Base-by-base conservation (phyloP, 1,284 basidiomycete species). In the Lignosus rhinocerotis region DNA sequence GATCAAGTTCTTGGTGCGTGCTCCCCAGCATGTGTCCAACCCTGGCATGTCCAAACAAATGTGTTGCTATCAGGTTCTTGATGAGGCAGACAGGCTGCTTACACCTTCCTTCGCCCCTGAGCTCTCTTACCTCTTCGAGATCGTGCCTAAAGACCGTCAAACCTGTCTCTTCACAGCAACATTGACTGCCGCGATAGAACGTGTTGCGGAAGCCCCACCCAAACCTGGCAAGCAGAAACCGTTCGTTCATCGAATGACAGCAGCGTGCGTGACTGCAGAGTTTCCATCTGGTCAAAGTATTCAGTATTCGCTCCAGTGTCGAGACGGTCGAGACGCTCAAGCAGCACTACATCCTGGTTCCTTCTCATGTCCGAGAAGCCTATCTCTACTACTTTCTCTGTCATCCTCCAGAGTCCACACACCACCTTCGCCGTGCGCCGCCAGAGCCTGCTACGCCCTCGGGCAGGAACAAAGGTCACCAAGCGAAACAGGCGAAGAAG, bases 151-250 rank as follows among this genome's bases (percentile, higher is more conserved):
- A 45, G 84, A 94, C 36, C 82, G 97, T 14, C 97, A 99, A 73
- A 99, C 97, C 0, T 92, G 95, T 62, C 82, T 99, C 31, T 99
- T 99, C 74, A 98, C 97, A 0, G 97, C 97, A 0, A 99, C 97
- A 0, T 78, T 97, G 62, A 96, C 94, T 2, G 83, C 90, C 16
- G 86, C 94, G 0, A 94, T 99, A 54, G 92, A 96, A 66, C 80
- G 83, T 8, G 73, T 98, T 31, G 92, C 88, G 11, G 80, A 85
- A 49, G 88, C 89, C 41, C 75, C 86, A 14, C 92, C 95, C 1
- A 81, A 85, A 59, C 79, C 83, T 0, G 96, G 95, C 8, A 98
- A 97, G 74, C 80, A 87, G 67, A 86, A 84, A 66, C 94, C 95
- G 2, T 95, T 96, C 69, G 82, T 98, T 19, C 90, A 98, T 74